These are phyloP conservation scores for Candida stauntonica DNA, from an alignment of 805 yeast species.

Conservation along the genomic window DNA sequence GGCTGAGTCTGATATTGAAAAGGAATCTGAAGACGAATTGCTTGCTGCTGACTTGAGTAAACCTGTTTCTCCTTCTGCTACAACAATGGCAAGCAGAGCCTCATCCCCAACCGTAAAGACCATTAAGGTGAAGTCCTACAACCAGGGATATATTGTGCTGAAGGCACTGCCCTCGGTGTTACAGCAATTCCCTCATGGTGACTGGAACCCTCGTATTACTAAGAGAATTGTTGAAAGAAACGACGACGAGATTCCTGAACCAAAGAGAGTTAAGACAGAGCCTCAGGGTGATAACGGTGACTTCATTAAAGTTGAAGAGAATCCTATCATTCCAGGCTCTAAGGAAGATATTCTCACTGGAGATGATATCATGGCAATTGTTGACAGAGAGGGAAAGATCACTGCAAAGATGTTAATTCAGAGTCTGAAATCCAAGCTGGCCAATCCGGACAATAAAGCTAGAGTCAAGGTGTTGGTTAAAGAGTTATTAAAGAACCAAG, in stretches of 20 bases:
- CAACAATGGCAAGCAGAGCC: constrained; percentile 11
- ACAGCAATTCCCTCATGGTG: constrained; percentile 67
- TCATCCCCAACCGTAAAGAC: constrained; percentile 23
- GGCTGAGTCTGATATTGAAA: constrained; percentile 62
- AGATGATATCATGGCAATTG: constrained; percentile 64
- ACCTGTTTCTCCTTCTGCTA: constrained; percentile 23
- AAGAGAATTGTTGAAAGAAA: constrained; percentile 30
- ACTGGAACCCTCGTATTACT: constrained; percentile 70
- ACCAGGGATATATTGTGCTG: constrained; percentile 53
- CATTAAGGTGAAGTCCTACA: constrained; percentile 41
- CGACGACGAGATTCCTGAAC: constrained; percentile 27
- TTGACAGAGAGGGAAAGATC: constrained; percentile 39
- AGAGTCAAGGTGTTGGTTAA: constrained; percentile 55
- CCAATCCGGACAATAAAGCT: constrained; percentile 58
- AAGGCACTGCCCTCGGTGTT: constrained; percentile 61
- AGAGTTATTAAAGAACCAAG: constrained; percentile 49
- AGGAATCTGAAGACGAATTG: constrained; percentile 37
- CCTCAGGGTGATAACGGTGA: constrained; percentile 11
- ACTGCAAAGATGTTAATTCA: constrained; percentile 61
- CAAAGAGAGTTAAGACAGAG: constrained; percentile 39
- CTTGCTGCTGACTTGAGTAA: constrained; percentile 35
- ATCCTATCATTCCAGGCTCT: constrained; percentile 9
- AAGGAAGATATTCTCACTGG: constrained; percentile 43
- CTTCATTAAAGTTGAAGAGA: constrained; percentile 10
- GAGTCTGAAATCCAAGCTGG: constrained; percentile 57